phyloP scores from a whole-genome alignment of 257 asterid species.

The Echites panduratus region DNA sequence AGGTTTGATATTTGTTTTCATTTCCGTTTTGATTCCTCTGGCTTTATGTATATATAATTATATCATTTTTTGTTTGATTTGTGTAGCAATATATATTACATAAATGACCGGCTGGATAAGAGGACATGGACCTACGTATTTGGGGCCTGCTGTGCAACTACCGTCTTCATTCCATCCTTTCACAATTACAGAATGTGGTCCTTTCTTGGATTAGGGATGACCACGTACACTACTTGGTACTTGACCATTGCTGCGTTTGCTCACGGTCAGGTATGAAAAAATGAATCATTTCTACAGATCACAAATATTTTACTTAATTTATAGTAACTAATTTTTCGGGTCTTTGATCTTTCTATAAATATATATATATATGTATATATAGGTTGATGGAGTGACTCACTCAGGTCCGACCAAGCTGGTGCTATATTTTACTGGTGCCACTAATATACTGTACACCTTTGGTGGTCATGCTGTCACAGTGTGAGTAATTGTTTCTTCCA shows the following conservation, averaged over 20 bases:
- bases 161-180: conserved; percentile 78
- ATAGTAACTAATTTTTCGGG: neutral
- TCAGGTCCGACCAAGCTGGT: conserved; percentile 59
- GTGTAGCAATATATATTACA: conserved; percentile 73
- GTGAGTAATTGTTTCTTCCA: conserved; percentile 35
- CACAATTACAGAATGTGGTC: conserved; percentile 94
- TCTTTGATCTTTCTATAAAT: neutral
- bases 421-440: conserved; percentile 85
- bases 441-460: conserved; percentile 79
- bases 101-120: conserved; percentile 72
- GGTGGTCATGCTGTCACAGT: conserved; percentile 96
- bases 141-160: conserved; percentile 90
- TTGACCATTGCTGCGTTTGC: conserved; percentile 57
- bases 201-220: conserved; percentile 78
- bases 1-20: conserved; percentile 31
- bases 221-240: conserved; percentile 90
- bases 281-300: neutral
- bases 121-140: conserved; percentile 93
- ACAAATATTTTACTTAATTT: too few species aligned
- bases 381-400: conserved; percentile 59
- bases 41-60: too few species aligned
- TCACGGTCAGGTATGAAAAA: conserved; percentile 68
- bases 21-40: too few species aligned
- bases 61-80: conserved; percentile 7
- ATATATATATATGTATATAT: too few species aligned